Conservation (phyloP, 129 eudicot genomes). For the Arctium minus region DNA sequence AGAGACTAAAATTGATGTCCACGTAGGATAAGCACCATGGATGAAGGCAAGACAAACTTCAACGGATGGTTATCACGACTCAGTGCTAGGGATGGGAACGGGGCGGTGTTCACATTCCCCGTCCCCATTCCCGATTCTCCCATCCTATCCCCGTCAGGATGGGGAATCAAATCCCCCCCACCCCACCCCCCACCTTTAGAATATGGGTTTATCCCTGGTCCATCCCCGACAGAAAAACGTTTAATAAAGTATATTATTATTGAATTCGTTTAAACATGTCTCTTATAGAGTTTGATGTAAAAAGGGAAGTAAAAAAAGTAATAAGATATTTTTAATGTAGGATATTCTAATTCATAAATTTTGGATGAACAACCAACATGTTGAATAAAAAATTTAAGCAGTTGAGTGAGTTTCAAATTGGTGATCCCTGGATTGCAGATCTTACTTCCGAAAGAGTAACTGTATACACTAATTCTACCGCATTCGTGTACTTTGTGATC, state of each 20-base stretch:
- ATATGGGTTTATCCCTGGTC: neutral
- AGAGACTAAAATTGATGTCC: neutral
- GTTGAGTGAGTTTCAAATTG: neutral
- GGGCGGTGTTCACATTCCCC: neutral
- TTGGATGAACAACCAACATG: neutral
- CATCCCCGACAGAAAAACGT: neutral
- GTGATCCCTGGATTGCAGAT: neutral
- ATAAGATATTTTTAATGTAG: no score
- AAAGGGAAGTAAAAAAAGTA: neutral
- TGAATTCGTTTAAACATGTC: neutral
- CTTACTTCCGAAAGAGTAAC: neutral
- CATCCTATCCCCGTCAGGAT: neutral
- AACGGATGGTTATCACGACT: neutral
- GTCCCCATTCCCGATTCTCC: neutral
- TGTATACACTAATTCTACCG: neutral
- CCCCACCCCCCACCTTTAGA: no score
- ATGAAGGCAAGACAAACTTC: neutral
- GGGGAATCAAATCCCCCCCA: no score
- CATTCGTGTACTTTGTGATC: neutral
- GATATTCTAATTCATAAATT: neutral
- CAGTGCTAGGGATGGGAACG: neutral
- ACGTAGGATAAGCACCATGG: neutral
- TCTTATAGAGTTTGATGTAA: neutral
- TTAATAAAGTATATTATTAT: neutral
- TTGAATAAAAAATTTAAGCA: neutral